Conservation (phyloP, 495 filamentous ascomycete genomes). For the Penicillium alfredii region DNA sequence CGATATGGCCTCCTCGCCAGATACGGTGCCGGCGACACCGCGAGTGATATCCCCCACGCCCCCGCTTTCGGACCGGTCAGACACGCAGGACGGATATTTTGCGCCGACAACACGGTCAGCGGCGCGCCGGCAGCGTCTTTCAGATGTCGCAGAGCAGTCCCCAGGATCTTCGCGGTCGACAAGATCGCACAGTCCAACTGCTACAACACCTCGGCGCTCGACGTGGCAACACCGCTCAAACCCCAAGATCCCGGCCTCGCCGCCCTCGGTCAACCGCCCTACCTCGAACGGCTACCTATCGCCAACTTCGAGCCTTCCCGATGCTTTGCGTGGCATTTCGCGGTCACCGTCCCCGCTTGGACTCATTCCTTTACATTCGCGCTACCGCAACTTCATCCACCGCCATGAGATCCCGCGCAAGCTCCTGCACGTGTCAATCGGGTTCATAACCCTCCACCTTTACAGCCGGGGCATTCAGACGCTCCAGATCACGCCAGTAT, state of each 20-base stretch:
- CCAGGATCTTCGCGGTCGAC: slow-evolving; percentile 15
- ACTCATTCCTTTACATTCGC: slow-evolving; percentile 84
- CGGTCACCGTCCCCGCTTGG: slow-evolving; percentile 87
- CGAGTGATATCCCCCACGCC: slow-evolving; percentile 68
- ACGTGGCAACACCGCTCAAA: slow-evolving; percentile 39
- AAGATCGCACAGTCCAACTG: slow-evolving; percentile 21
- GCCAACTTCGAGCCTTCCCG: slow-evolving; percentile 49
- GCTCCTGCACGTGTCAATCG: slow-evolving; percentile 77
- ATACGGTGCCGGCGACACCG: slow-evolving; percentile 55
- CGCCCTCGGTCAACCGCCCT: slow-evolving; percentile 37
- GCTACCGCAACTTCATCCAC: slow-evolving; percentile 46
- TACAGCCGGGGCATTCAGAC: slow-evolving; percentile 74
- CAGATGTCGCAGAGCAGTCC: slow-evolving; percentile 40
- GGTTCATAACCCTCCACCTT: slow-evolving; percentile 80
- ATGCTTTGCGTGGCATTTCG: slow-evolving; percentile 67
- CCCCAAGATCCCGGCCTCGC: slow-evolving; percentile 39
- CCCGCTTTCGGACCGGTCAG: slow-evolving; percentile 51
- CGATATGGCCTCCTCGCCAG: slow-evolving; percentile 42
- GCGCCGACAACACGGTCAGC: slow-evolving; percentile 62
- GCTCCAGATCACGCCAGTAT: slow-evolving; percentile 67
- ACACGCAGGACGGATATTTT: slow-evolving; percentile 48
- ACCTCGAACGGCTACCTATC: slow-evolving; percentile 65
- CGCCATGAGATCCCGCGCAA: slow-evolving; percentile 46
- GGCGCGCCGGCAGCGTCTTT: slow-evolving; percentile 44
- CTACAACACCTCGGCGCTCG: slow-evolving; percentile 10